phyloP scores from a whole-genome alignment of 345 rosid species.

The Lagerstroemia speciosa region DNA sequence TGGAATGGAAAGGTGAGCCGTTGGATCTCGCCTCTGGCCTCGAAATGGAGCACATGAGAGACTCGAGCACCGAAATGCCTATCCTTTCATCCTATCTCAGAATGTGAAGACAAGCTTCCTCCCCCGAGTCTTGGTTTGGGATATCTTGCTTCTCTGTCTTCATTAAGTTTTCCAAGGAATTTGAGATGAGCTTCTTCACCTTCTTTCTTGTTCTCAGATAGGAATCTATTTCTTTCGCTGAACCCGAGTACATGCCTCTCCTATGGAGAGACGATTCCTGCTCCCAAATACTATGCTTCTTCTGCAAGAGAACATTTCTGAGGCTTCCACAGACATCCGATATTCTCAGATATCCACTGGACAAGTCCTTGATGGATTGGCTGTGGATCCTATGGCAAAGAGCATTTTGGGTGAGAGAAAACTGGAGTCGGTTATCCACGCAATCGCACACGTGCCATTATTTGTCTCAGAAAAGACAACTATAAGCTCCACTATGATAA shows the following conservation, averaged over 20 bases:
- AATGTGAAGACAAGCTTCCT: conserved; percentile 5
- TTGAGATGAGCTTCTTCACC: conserved; percentile 15
- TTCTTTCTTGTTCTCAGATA: conserved; percentile 24
- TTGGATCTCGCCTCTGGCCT: conserved; percentile 12
- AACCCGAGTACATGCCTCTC: conserved; percentile 10
- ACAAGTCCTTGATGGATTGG: conserved; percentile 19
- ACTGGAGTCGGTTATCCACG: too few relatives aligned
- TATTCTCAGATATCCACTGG: conserved; percentile 31
- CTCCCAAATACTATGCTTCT: conserved; percentile 21
- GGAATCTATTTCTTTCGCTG: conserved; percentile 15
- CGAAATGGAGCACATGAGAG: conserved; percentile 17
- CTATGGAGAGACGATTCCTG: conserved; percentile 27
- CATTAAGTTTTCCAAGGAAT: conserved; percentile 7
- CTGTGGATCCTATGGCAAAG: conserved; percentile 1
- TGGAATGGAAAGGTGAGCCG: conserved; percentile 11
- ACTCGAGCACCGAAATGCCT: conserved; percentile 17
- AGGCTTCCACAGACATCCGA: conserved; percentile 31
- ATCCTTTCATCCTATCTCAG: conserved; percentile 25
- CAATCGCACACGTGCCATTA: too few relatives aligned
- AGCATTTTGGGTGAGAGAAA: conserved; percentile 14
- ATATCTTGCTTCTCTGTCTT: conserved; percentile 11
- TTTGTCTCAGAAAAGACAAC: too few relatives aligned
- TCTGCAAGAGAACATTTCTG: conserved; percentile 28
- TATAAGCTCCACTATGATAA: too few relatives aligned
- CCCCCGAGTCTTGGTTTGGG: background rate